Evolutionary conservation across 768 basidiomycete genomes (phyloP), one percentile per base, ranked within the genome.

Genomic region (Serendipita sp.): DNA sequence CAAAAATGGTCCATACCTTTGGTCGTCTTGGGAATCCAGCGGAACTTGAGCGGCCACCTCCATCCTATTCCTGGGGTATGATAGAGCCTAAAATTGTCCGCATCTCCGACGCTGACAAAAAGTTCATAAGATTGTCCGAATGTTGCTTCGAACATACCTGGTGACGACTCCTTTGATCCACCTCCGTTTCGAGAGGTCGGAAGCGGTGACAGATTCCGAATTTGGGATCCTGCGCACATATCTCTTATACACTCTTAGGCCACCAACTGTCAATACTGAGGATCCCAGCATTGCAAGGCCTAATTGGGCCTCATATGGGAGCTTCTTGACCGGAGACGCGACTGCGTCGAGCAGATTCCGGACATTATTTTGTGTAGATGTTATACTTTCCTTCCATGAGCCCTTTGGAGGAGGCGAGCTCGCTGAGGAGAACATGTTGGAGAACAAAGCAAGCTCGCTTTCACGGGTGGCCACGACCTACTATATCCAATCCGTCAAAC

Each of bases 91-190:
- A 95, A 93, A 70, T 91, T 91, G 73, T 97, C 94, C 11, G 80
- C 84, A 69, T 93, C 91, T 2, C 88, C 88, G 62, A 91, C 90
- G 66, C 88, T 90, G 66, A 52, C 40, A 40, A 40, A 43, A 18
- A 55, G 13, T 45, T 13, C 44, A 34, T 44, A 66, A 15, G 48
- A 45, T 44, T 37, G 43, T 15, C 44, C 50, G 67, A 4, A 44
- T 62, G 31, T n/a, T 36, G 16, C 27, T 45, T 33, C 44, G 62
- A 16, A 65, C 70, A 67, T 69, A 88, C 91, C 80, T 84, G 2
- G 91, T 91, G 33, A 93, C 92, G 3, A 83, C 74, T 2, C 93
- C 94, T 65, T 81, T 85, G 40, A 95, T 74, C 84, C 86, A 88
- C 34, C 82, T 77, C 60, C 77, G 80, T 66, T 78, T 76, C 31